Evolutionary conservation across 2,329 filamentous ascomycete genomes (phyloP), one percentile per base, ranked within the genome.

Genomic region (Colletotrichum eleusines): DNA sequence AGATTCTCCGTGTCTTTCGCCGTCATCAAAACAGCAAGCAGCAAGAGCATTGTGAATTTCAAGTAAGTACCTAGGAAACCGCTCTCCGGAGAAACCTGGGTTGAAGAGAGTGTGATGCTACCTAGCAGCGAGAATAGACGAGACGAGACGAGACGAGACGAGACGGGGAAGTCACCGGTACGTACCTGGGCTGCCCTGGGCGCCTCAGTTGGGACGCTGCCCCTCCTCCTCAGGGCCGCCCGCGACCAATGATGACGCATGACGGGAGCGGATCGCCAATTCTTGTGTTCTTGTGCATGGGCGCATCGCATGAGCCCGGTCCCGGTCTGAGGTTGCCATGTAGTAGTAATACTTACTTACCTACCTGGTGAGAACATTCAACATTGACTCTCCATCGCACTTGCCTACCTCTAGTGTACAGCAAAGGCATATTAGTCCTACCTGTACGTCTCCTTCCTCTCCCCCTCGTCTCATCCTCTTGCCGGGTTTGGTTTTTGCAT

Each of bases 261-360:
- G n/a, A 62, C 58, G 62, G 62, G 28, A 62, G 33, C 44, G 68
- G 35, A 62, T 67, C 51, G 50, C 58, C 57, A 42, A 31, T 44
- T 62, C 46, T 48, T 53, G 63, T 59, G 18, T 59, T 53, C 50
- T 67, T 62, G 63, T 67, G 57, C 68, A 63, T 67, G 63, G 57
- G 57, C 57, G 51, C 62, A 33, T 53, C 48, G 64, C 46, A n/a
- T 40, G 44, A 33, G n/a, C 53, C 42, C 40, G 55, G 54, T 20
- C 54, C 42, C 33, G 63, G 44, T 50, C 55, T 55, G 44, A 62
- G 55, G 20, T 33, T 53, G 14, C 4, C 38, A 40, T 40, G 38
- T 40, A 40, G n/a, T n/a, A n/a, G n/a, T n/a, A n/a, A n/a, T n/a
- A n/a, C n/a, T n/a, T n/a, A n/a, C n/a, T n/a, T n/a, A n/a, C 11